phyloP scores from a whole-genome alignment of 176 grass and related monocot species.

The Aegilops umbellulata region DNA sequence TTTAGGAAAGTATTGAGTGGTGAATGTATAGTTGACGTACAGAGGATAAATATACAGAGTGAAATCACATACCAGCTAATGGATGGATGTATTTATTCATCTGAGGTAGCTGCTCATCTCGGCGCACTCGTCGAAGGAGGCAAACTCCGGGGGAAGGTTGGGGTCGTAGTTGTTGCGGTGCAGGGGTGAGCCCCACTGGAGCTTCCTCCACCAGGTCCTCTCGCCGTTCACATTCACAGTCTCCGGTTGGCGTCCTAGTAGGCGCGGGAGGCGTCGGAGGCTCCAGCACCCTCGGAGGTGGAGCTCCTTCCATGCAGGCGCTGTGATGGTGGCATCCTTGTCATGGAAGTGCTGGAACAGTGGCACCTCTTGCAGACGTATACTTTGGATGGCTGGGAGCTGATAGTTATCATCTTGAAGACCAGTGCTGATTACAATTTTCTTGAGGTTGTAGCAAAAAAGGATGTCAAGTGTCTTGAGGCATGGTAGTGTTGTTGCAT shows the following conservation, averaged over 20 bases:
- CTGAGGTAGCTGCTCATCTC: slow-evolving; percentile 4
- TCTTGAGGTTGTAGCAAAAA: slow-evolving; percentile 24
- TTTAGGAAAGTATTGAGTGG: background rate
- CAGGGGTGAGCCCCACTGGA: background rate
- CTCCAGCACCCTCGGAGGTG: slow-evolving; percentile 4
- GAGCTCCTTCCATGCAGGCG: background rate
- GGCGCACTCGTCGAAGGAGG: background rate
- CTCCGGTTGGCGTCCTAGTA: accelerated
- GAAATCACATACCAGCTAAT: background rate
- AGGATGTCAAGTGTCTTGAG: slow-evolving; percentile 10
- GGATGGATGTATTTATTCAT: background rate
- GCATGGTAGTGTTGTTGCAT: accelerated
- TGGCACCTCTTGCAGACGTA: background rate
- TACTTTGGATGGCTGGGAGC: background rate
- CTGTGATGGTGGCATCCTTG: background rate
- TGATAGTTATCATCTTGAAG: accelerated
- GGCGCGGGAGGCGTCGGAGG: background rate
- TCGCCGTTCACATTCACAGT: background rate
- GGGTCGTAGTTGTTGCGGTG: background rate
- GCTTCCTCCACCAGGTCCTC: background rate
- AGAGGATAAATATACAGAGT: too few relatives aligned
- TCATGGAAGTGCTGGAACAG: background rate
- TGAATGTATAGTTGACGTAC: background rate
- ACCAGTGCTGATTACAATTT: background rate
- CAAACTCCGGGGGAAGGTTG: background rate